These are phyloP conservation scores for Xylariomycetidae sp. DNA, from an alignment of 2,329 filamentous ascomycete genomes.

Conservation along the genomic window DNA sequence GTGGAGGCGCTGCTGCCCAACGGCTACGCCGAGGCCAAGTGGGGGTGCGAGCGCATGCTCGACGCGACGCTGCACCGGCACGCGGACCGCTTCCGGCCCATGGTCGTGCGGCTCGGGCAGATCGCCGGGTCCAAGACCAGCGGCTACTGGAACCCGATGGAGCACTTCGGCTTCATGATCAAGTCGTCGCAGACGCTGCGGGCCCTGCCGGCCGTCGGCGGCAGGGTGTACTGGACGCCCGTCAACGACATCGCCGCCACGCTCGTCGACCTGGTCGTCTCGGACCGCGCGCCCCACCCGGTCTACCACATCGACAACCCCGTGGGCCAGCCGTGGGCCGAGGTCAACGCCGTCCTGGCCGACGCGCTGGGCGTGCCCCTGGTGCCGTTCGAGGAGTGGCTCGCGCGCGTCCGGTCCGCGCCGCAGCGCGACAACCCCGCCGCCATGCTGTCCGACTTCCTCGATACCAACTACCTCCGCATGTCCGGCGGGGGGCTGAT, in stretches of 20 bases:
- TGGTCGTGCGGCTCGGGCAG: conserved; percentile 43
- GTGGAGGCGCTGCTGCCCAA: conserved; percentile 36
- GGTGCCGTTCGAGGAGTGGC: conserved; percentile 22
- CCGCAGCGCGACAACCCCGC: conserved; percentile 22
- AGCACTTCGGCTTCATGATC: conserved; percentile 45
- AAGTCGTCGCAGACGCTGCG: conserved; percentile 43
- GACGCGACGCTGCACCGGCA: conserved; percentile 39
- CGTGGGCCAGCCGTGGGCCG: conserved; percentile 18
- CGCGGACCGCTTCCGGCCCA: conserved; percentile 35
- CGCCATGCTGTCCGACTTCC: conserved; percentile 18
- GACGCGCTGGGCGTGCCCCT: conserved; percentile 13
- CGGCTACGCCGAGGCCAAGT: conserved; percentile 50
- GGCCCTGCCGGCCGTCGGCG: conserved; percentile 35
- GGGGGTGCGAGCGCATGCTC: conserved; percentile 44
- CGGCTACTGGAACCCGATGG: conserved; percentile 50
- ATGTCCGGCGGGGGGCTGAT: conserved; percentile 27
- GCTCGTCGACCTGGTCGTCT: conserved; percentile 18
- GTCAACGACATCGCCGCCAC: conserved; percentile 31
- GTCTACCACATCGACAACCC: conserved; percentile 28
- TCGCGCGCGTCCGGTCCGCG: conserved; percentile 14
- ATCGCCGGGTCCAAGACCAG: conserved; percentile 44
- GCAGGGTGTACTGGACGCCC: conserved; percentile 38
- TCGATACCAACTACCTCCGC: conserved; percentile 21
- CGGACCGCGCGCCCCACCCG: conserved; percentile 3
- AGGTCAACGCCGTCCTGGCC: conserved; percentile 12